phyloP scores from a whole-genome alignment of 257 asterid genomes.

The Penstemon newberryi region DNA sequence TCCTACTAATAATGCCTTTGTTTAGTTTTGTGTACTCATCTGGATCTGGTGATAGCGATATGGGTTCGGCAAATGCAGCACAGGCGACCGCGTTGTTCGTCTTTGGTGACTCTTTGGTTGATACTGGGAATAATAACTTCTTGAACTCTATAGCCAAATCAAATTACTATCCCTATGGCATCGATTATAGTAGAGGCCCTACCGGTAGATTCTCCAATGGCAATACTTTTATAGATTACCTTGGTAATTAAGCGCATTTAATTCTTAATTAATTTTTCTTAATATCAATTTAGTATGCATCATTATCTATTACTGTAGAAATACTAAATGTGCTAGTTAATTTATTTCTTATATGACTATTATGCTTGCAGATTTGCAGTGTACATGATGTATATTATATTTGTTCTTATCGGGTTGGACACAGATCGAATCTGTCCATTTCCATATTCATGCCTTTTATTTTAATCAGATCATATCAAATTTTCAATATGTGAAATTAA shows the following conservation, averaged over 20 bases:
- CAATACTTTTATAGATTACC: constrained; percentile 57
- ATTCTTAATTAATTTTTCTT: too few relatives aligned
- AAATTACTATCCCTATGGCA: constrained; percentile 81
- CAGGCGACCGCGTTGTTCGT: constrained; percentile 71
- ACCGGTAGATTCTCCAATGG: constrained; percentile 87
- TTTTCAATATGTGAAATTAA: too few relatives aligned
- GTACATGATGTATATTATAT: too few relatives aligned
- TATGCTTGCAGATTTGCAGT: too few relatives aligned
- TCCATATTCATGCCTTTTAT: too few relatives aligned
- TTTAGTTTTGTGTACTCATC: neutral
- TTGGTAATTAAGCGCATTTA: constrained; percentile 42
- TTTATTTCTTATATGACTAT: too few relatives aligned
- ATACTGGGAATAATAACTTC: constrained; percentile 82
- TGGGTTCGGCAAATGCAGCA: constrained; percentile 18
- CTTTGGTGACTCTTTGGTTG: constrained; percentile 87
- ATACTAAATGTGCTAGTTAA: too few relatives aligned
- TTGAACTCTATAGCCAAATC: constrained; percentile 75
- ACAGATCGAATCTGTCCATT: too few relatives aligned
- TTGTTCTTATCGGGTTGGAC: too few relatives aligned
- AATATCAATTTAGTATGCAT: too few relatives aligned
- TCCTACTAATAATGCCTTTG: neutral
- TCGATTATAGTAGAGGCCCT: constrained; percentile 55
- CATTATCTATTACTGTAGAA: too few relatives aligned
- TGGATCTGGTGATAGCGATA: neutral
- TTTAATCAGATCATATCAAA: too few relatives aligned